A percentile compares a stretch with the other conserved stretches of the same genome.
These are phyloP conservation scores for Trichoderma asperelloides DNA, from an alignment of 495 filamentous ascomycete species.

Conservation along the genomic window DNA sequence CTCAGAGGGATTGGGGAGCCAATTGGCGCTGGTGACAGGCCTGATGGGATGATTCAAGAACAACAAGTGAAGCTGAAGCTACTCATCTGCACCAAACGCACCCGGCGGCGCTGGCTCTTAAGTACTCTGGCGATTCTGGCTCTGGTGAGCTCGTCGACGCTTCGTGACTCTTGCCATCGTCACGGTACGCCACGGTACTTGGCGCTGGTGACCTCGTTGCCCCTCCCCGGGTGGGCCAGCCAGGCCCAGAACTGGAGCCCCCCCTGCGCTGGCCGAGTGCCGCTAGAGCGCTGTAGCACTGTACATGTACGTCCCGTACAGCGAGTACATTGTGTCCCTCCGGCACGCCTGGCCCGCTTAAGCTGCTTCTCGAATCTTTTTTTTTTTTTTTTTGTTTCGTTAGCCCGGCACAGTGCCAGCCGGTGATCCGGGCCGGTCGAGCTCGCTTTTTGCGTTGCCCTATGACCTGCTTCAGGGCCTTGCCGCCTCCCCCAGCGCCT, in stretches of 20 bases:
- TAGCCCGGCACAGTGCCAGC: background rate
- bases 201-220: constrained; percentile 3
- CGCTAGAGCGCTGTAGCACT: background rate
- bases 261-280: background rate
- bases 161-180: constrained; percentile 6
- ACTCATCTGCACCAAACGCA: background rate
- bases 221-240: constrained; percentile 3
- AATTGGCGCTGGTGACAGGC: background rate
- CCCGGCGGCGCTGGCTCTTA: background rate
- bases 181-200: background rate
- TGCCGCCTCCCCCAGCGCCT: background rate
- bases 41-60: background rate
- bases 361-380: constrained; percentile 5
- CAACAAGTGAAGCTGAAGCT: background rate
- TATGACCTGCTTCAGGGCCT: too few relatives aligned
- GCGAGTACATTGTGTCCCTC: background rate
- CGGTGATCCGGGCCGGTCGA: constrained; percentile 1
- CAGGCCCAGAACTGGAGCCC: constrained; percentile 7
- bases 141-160: background rate
- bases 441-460: too few relatives aligned
- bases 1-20: background rate
- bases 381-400: background rate
- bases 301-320: background rate
- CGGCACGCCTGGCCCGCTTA: background rate
- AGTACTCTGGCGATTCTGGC: background rate